Evolutionary conservation across 257 asterid species (phyloP).

Genomic region (Scutellaria galericulata): DNA sequence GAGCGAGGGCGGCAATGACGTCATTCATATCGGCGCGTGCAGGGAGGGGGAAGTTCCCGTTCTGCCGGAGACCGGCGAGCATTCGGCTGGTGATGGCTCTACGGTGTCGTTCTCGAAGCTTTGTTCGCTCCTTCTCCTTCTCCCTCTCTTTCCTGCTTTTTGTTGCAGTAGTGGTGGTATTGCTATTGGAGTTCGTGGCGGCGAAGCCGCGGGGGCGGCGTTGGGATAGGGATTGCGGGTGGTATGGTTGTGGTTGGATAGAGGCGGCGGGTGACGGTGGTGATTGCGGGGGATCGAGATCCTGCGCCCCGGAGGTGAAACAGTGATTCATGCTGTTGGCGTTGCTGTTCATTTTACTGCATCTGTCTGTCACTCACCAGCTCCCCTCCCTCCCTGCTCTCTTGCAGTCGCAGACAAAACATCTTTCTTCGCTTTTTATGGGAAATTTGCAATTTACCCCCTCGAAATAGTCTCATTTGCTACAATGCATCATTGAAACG

Average conservation of each 20-base stretch:
- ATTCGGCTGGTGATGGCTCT: constrained; percentile 80
- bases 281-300: constrained; percentile 52
- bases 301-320: constrained; percentile 48
- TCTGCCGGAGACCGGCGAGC: constrained; percentile 79
- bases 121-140: constrained; percentile 75
- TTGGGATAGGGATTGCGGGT: constrained; percentile 47
- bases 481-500: not conserved
- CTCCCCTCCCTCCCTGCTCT: constrained; percentile 6
- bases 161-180: constrained; percentile 29
- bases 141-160: constrained; percentile 73
- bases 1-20: constrained; percentile 77
- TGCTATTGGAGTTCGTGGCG: constrained; percentile 49
- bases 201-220: constrained; percentile 88
- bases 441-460: constrained; percentile 35
- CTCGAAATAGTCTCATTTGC: constrained; percentile 24
- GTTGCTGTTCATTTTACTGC: constrained; percentile 49
- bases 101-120: constrained; percentile 76
- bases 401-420: not conserved
- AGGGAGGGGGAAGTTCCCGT: constrained; percentile 73
- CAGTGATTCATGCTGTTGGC: constrained; percentile 44
- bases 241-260: constrained; percentile 37
- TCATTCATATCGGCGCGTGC: constrained; percentile 85
- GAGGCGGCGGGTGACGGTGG: constrained; percentile 40
- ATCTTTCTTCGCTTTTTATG: constrained; percentile 18
- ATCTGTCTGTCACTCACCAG: constrained; percentile 25